Conservation (phyloP, 2,329 filamentous ascomycete species). For the Thermoascus crustaceus region DNA sequence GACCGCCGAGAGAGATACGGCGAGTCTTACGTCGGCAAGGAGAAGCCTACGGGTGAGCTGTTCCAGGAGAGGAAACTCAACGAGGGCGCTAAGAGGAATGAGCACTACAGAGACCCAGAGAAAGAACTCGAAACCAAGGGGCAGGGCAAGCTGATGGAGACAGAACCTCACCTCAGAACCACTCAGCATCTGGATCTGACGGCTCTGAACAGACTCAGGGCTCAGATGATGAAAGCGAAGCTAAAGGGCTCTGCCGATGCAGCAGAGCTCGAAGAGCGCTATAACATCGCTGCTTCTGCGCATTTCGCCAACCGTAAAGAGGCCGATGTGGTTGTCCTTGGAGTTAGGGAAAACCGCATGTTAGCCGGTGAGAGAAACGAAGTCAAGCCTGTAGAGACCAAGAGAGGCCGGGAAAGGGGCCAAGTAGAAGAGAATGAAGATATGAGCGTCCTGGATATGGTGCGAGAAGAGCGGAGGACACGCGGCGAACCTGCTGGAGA, state of each 20-base stretch:
- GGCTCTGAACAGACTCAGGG: conserved; percentile 77
- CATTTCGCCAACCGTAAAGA: conserved; percentile 51
- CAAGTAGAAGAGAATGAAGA: conserved; percentile 85
- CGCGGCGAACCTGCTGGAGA: conserved; percentile 70
- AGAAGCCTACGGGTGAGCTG: conserved; percentile 80
- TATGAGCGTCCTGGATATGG: conserved; percentile 95
- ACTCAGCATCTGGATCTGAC: conserved; percentile 62
- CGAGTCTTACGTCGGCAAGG: conserved; percentile 71
- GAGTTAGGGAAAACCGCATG: conserved; percentile 82
- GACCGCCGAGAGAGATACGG: conserved; percentile 79
- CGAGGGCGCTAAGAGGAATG: conserved; percentile 41
- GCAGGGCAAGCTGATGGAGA: conserved; percentile 52
- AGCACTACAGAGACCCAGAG: conserved; percentile 24
- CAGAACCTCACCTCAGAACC: conserved; percentile 43
- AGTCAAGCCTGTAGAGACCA: conserved; percentile 68
- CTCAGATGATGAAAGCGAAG: conserved; percentile 93
- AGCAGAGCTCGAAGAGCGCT: conserved; percentile 70
- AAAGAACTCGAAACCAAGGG: conserved; percentile 29
- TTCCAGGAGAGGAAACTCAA: conserved; percentile 66
- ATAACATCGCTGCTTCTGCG: conserved; percentile 66
- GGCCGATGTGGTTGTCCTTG: conserved; percentile 67
- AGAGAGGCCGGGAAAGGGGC: conserved; percentile 75
- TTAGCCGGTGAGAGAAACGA: conserved; percentile 68
- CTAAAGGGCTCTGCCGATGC: conserved; percentile 69
- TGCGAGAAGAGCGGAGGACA: conserved; percentile 84